These are phyloP conservation scores for Beauveria brongniartii DNA, from an alignment of 2,329 filamentous ascomycete genomes.

Conservation along the genomic window DNA sequence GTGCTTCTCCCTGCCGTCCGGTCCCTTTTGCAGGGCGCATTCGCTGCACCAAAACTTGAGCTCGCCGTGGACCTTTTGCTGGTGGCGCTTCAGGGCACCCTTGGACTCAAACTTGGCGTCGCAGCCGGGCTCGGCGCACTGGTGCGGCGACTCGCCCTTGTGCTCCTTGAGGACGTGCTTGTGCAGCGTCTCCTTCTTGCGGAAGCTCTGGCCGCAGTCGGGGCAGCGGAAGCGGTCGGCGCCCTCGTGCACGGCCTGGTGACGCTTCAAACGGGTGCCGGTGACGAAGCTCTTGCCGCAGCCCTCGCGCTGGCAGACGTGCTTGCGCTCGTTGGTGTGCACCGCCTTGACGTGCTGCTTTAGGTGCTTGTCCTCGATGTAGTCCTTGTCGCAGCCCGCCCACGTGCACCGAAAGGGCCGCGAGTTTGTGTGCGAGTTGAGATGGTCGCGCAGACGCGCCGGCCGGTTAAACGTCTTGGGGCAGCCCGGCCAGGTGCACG, in stretches of 20 bases:
- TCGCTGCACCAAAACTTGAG: constrained; percentile 69
- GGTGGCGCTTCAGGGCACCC: constrained; percentile 62
- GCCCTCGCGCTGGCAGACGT: constrained; percentile 60
- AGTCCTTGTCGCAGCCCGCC: constrained; percentile 69
- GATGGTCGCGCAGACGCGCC: constrained; percentile 68
- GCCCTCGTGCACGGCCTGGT: constrained; percentile 66
- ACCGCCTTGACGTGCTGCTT: constrained; percentile 77
- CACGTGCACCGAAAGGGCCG: constrained; percentile 68
- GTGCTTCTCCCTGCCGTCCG: constrained; percentile 30
- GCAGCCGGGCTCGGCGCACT: constrained; percentile 57
- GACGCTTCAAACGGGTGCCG: constrained; percentile 66
- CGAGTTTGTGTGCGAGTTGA: constrained; percentile 79
- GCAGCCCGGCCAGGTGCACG: constrained; percentile 68
- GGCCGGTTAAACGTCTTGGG: constrained; percentile 82
- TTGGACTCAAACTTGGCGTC: constrained; percentile 64
- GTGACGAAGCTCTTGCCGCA: constrained; percentile 80
- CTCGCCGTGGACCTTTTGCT: constrained; percentile 60
- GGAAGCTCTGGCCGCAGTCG: constrained; percentile 69
- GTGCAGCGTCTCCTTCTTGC: constrained; percentile 79
- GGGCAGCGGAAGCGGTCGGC: constrained; percentile 68
- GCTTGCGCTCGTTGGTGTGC: constrained; percentile 63
- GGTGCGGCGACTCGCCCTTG: constrained; percentile 60
- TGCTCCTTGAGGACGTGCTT: constrained; percentile 75
- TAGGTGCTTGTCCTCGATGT: constrained; percentile 79
- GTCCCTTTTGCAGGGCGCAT: constrained; percentile 43